Base-by-base conservation (phyloP, 805 yeast species). In the Wickerhamomyces sydowiorum region DNA sequence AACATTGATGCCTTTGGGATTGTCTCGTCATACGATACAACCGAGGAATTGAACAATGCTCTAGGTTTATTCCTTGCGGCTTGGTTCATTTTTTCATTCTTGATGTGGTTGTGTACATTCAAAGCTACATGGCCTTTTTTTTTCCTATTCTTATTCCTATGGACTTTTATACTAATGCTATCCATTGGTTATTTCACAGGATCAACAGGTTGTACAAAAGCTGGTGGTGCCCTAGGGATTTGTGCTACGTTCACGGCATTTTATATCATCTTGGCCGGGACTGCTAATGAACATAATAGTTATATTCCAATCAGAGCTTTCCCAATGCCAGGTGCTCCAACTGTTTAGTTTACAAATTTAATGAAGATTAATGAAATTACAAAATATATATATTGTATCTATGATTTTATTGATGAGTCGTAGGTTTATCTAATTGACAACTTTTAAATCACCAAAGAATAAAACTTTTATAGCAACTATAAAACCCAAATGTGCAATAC, bases 391-490 rank as follows among this genome's bases (percentile, higher is more conserved):
- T n/a, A 25, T 12, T 10, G 15, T n/a, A 14, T 9, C 15, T 28
- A 28, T 13, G 7, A 28, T 6, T 17, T 23, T 23, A 23, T 23
- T 23, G 25, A 23, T 23, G 10, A 23, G 10, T 7, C 25, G n/a
- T n/a, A n/a, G n/a, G n/a, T n/a, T 19, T 18, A 21, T 4, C 23
- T 30, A 40, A 30, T 40, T 40, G 19, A 56, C 57, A 18, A 56
- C 61, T 6, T 50, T 55, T 38, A 56, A 42, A 36, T 56, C 61
- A 23, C 78, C 80, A 55, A 84, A 84, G 65, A 82, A 85, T 40
- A 76, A 62, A 12, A 81, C 67, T 61, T 83, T 82, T 38, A 85
- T 85, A 7, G 80, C 74, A 32, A 84, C 60, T 1, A 87, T 75
- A 50, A 82, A 75, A 1, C 72, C 75, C 8, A 71, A 32, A 61